Evolutionary conservation across 2,329 filamentous ascomycete genomes (phyloP).

Genomic region (Aspergillus sp.): DNA sequence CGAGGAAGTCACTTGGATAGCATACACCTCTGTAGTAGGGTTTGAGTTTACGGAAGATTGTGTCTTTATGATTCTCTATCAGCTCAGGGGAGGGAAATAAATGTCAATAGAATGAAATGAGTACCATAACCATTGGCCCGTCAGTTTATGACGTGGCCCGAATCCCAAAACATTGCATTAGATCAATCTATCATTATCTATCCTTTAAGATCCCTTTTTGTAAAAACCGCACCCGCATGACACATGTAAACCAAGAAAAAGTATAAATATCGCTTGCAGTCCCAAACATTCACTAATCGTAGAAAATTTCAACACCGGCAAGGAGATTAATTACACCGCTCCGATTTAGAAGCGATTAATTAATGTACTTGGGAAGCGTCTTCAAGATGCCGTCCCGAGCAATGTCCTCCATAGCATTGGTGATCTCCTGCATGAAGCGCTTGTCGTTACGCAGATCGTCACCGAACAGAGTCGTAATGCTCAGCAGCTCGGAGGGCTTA

Average conservation of each 20-base stretch:
- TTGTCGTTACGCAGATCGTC: conserved; percentile 53
- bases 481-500: conserved; percentile 47
- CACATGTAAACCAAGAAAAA: not conserved
- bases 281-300: not conserved
- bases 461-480: conserved; percentile 53
- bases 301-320: not conserved
- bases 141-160: too few species aligned
- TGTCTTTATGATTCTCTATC: too few species aligned
- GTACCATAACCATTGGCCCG: too few species aligned
- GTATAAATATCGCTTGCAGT: not conserved
- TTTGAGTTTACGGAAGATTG: too few species aligned
- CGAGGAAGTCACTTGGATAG: too few species aligned
- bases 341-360: conserved; percentile 20
- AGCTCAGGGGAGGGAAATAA: too few species aligned
- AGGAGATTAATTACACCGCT: not conserved
- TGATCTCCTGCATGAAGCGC: conserved; percentile 51
- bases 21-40: too few species aligned
- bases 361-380: conserved; percentile 54
- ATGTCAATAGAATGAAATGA: too few species aligned
- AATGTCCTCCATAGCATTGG: conserved; percentile 52
- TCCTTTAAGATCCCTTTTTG: not conserved
- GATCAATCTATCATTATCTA: conserved; percentile 2
- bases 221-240: not conserved
- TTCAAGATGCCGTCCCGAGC: conserved; percentile 51
- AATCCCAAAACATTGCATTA: too few species aligned